Conservation (phyloP, 805 yeast genomes). For the Spathaspora sp. region DNA sequence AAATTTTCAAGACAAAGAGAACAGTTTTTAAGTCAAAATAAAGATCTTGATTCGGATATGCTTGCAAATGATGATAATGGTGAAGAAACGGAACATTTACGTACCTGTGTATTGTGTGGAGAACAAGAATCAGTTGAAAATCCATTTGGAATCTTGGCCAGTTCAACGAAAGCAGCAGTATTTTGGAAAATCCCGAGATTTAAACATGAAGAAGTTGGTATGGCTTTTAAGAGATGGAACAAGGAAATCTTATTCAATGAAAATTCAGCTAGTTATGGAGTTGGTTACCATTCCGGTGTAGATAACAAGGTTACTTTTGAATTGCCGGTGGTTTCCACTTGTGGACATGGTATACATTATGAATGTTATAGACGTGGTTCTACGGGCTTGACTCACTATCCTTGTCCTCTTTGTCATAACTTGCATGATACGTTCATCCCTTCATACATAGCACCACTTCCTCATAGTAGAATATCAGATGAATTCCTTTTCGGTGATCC, state of each 20-base stretch:
- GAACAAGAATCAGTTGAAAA: constrained; percentile 43
- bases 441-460: constrained; percentile 28
- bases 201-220: constrained; percentile 11
- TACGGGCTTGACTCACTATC: constrained; percentile 21
- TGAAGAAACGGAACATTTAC: constrained; percentile 15
- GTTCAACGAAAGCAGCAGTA: constrained; percentile 41
- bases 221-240: constrained; percentile 22
- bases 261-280: constrained; percentile 13
- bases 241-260: constrained; percentile 14
- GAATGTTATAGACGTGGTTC: constrained; percentile 36
- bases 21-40: constrained; percentile 39
- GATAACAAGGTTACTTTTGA: constrained; percentile 8
- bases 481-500: constrained; percentile 10
- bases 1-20: constrained; percentile 57
- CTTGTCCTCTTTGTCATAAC: constrained; percentile 52
- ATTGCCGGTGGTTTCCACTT: constrained; percentile 34
- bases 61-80: constrained; percentile 2
- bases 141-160: constrained; percentile 58
- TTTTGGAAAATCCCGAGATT: constrained; percentile 45
- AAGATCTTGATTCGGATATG: constrained; percentile 10
- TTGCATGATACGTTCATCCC: constrained; percentile 45
- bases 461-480: constrained; percentile 12
- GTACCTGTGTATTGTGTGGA: constrained; percentile 59
- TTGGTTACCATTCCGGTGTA: constrained; percentile 19
- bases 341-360: constrained; percentile 54